Evolutionary conservation across 73 alveolate genomes (phyloP), one percentile per base, ranked within the genome.

Genomic region (Strombidium stylifer): DNA sequence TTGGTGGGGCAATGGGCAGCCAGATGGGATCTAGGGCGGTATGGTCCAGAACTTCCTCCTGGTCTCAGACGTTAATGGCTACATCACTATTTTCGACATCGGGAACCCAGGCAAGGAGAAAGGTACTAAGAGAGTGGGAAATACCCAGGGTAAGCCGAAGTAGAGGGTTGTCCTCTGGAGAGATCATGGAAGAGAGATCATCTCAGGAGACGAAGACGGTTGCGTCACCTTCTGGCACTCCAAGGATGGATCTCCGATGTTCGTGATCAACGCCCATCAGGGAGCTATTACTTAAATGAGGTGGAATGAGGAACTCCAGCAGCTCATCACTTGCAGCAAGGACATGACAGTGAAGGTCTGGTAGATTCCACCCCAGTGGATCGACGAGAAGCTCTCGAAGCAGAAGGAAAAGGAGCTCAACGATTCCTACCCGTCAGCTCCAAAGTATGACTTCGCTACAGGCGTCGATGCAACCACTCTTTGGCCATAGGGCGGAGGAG

Each of bases 311-410:
- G 65, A 84, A 0, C 64, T 60, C 30, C 55, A 70, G 27, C 24
- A 69, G 26, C 76, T 89, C 37, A 56, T 82, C 31, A 65, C 92
- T 0, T 79, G 92, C 19, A 64, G 85, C n/a, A 89, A 65, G 68
- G 97, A 83, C 61, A 83, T 72, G 71, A 55, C 75, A 24, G 27
- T 89, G 19, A 69, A 75, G 62, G 40, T 89, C 21, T 89, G 97
- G 97, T 53, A 77, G 70, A 51, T 89, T 14, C 97, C 97, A 1
- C 76, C 50, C 59, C 54, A 34, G 48, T 89, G 94, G 94, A 51
- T 54, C 41, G 85, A 66, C 53, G 85, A 76, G 46, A 75, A 87
- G 30, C 26, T 14, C 3, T 48, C 61, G 5, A 71, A 69, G 18
- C 30, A 25, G 0, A 23, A 34, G 35, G 23, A 40, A 12, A 31